Base-by-base conservation (phyloP, 73 alveolate genomes). In the Durusdinium trenchii region DNA sequence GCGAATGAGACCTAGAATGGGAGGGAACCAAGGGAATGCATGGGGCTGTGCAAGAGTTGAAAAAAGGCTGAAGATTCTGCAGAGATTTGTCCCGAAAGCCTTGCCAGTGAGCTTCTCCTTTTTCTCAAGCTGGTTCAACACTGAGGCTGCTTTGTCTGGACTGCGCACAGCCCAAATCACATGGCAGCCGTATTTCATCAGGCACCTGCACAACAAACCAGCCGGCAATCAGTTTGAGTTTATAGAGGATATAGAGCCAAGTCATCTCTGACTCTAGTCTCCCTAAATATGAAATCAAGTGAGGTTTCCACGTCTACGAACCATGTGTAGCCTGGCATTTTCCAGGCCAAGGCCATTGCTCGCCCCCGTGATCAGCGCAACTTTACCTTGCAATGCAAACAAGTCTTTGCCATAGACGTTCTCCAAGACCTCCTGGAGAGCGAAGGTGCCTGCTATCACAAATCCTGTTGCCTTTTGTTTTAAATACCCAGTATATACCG, bases 171-270 rank as follows among this genome's bases (percentile, higher is more conserved):
- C 95, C 83, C 76, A 86, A 48, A 86, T 69, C 16, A 86, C 95
- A 26, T 86, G 95, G 95, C 95, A 86, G 46, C 95, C 95, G 43
- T 86, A 86, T 45, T 86, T 86, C 95, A 86, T 42, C 62, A 86
- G 50, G 64, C 95, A 86, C 84, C 95, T 78, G 30, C 54, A 52
- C 30, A 23, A 60, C 18, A 60, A 60, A 60, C 73, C 73, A 60
- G 18, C 73, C 30, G 73, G 73, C 18, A 60, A n/a, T n/a, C n/a
- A n/a, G n/a, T n/a, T n/a, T n/a, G n/a, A n/a, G n/a, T n/a, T n/a
- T n/a, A n/a, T n/a, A n/a, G n/a, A n/a, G n/a, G n/a, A n/a, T n/a
- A n/a, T n/a, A n/a, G n/a, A n/a, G n/a, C n/a, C n/a, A n/a, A n/a
- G n/a, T n/a, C n/a, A n/a, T n/a, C n/a, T n/a, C n/a, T n/a, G n/a